Percentiles rank a stretch among this genome's conserved stretches.
Evolutionary conservation across 1,139 yeast genomes (phyloP).

Genomic region (Suhomyces bolitotheri): DNA sequence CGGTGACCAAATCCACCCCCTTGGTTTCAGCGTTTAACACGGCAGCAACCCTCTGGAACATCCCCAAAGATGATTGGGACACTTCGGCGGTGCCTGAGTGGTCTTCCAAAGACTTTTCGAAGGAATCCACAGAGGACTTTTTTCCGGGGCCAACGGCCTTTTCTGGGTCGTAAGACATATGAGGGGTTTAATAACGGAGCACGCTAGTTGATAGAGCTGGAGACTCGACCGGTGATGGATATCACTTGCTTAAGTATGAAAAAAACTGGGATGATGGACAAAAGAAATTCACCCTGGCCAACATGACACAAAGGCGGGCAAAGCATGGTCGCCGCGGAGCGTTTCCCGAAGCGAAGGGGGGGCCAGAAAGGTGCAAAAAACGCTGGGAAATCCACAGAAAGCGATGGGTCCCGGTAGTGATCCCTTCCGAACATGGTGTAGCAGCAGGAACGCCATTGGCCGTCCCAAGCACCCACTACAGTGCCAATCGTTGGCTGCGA

Average conservation of each 20-base stretch:
- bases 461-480: no score
- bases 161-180: slow-evolving; percentile 16
- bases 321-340: slow-evolving; percentile 1
- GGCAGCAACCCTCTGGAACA: slow-evolving; percentile 30
- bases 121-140: slow-evolving; percentile 25
- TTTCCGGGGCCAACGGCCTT: slow-evolving; percentile 13
- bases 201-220: slow-evolving; percentile 1
- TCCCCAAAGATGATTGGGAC: slow-evolving; percentile 14
- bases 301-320: slow-evolving; percentile 3
- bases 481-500: no score
- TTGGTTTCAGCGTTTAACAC: slow-evolving; percentile 58
- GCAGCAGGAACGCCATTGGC: no score
- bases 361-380: no score
- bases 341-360: not conserved
- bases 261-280: slow-evolving; percentile 10
- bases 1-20: slow-evolving; percentile 70
- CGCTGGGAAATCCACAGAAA: no score
- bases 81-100: slow-evolving; percentile 27
- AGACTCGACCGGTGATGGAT: no score
- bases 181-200: not conserved
- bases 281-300: slow-evolving; percentile 9
- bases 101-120: slow-evolving; percentile 27
- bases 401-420: no score
- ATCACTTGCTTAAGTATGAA: slow-evolving; percentile 5
- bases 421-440: no score